Base-by-base conservation (phyloP, 2,329 filamentous ascomycete species). In the Diaporthe humulicola region DNA sequence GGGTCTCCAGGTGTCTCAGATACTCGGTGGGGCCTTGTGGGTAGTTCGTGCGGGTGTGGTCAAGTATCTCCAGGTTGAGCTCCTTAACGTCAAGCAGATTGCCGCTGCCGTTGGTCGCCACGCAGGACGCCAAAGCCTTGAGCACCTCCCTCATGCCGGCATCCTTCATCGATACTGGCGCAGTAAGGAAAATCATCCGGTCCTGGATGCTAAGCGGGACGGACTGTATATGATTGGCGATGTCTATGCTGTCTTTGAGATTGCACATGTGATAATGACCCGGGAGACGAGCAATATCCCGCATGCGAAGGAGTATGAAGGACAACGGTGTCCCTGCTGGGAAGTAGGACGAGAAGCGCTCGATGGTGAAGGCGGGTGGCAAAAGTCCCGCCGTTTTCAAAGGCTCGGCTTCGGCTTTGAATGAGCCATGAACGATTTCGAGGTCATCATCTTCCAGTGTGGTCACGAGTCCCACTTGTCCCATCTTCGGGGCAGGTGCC, bases 261-360 rank as follows among this genome's bases (percentile, higher is more conserved):
- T 87, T 84, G 78, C 93, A 95, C 67, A 98, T 85, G 77, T 93
- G 91, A 83, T 95, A 98, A 1, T 89, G 88, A 0, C 88, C 84
- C 71, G 92, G 90, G 14, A 94, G 85, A 38, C 88, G 86, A 2
- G 91, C 90, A 12, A 96, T 88, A 73, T 95, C 92, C 76, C 93
- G 88, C 66, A 98, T 86, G 3, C 94, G 93, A 76, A 92, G 87
- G 73, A 98, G 84, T 75, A 98, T 92, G 80, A 95, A 98, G 77
- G 92, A 93, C 78, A 98, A 93, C 0, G 96, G 95, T 0, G 94
- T 96, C 8, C 90, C 89, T 0, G 91, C 90, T 0, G 96, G 95
- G 79, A 98, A 98, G 81, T 96, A 97, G 3, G 90, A 89, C 1
- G 94, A 89, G 81, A 98, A 97, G 10, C 90, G 89, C 80, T 97